A percentile compares a stretch with the other conserved stretches of the same genome.
Conservation (phyloP, 192 early-diverging fungal species). For the Paraglomus occultum region DNA sequence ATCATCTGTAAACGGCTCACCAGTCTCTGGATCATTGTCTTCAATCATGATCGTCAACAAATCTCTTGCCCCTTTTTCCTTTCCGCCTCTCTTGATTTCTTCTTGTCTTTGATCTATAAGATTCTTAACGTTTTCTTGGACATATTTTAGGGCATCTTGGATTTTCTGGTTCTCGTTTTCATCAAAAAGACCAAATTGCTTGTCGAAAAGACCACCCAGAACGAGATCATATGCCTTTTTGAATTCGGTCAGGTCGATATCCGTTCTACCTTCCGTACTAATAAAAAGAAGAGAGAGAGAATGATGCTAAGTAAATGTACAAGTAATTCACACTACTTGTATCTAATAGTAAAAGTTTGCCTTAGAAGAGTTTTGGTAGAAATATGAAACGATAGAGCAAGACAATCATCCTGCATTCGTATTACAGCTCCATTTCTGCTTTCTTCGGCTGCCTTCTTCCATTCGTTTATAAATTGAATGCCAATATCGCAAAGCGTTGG, state of each 20-base stretch:
- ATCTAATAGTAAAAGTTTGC: neutral
- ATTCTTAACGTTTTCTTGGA: neutral
- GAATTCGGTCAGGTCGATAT: neutral
- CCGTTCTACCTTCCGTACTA: neutral
- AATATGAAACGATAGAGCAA: neutral
- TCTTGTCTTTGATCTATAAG: constrained; percentile 10
- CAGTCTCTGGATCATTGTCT: constrained; percentile 15
- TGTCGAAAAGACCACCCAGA: constrained; percentile 6
- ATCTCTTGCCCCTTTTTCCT: neutral
- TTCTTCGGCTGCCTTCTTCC: neutral
- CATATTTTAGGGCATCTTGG: neutral
- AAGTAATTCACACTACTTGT: neutral
- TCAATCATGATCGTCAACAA: constrained; percentile 2
- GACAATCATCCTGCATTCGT: constrained; percentile 1
- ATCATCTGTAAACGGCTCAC: constrained; percentile 3
- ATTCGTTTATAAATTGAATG: neutral
- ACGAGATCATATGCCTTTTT: neutral
- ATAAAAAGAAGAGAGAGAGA: neutral
- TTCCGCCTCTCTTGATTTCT: neutral
- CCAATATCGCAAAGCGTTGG: neutral
- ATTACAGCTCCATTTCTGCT: neutral
- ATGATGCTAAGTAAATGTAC: neutral
- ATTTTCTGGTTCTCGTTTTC: neutral
- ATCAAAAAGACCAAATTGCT: constrained; percentile 6
- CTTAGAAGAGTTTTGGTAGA: neutral